Evolutionary conservation across 371 early-diverging fungal species (phyloP), one percentile per base, ranked within the genome.

Genomic region (Smittium culicis): DNA sequence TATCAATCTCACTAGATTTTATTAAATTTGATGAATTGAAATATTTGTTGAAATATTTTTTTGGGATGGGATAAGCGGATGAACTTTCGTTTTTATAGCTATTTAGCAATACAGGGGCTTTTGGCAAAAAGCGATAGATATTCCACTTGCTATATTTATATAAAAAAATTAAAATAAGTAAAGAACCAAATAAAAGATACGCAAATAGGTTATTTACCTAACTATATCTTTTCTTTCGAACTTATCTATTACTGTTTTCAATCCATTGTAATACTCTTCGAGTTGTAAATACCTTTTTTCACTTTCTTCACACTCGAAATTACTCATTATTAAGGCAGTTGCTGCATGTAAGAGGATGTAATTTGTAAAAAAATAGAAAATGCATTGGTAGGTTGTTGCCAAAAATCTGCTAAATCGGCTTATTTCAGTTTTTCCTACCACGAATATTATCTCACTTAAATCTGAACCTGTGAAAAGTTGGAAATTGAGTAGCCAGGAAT

Each of bases 321-420:
- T 83, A 67, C 85, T 85, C 83, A 86, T 82, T 31, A 86, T 72
- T 57, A 83, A 80, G 34, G 83, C 85, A 71, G 84, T 85, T 57
- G 85, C 77, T 80, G 84, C 77, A 66, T 86, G 84, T 35, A 85
- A 79, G 67, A 86, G 56, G 17, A 85, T 80, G 68, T 54, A 67
- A 35, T 67, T 67, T n/a, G 67, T 67, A 30, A 67, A 54, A 30
- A 61, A 67, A 35, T 61, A 67, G 25, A 61, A 57, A 3, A 62
- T 17, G 24, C 30, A 31, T 62, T 61, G 35, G 67, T n/a, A 61
- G 17, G 63, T 61, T 24, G 60, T 35, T 34, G 57, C 31, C 27
- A 67, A 1, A 60, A 58, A 30, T 31, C 29, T 57, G 24, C 20
- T 57, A 1, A 25, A 17, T 25, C 30, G 30, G n/a, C 63, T 33